These are phyloP conservation scores for Saccharomycopsis synnaedendra DNA, from an alignment of 805 yeast genomes.

Conservation along the genomic window DNA sequence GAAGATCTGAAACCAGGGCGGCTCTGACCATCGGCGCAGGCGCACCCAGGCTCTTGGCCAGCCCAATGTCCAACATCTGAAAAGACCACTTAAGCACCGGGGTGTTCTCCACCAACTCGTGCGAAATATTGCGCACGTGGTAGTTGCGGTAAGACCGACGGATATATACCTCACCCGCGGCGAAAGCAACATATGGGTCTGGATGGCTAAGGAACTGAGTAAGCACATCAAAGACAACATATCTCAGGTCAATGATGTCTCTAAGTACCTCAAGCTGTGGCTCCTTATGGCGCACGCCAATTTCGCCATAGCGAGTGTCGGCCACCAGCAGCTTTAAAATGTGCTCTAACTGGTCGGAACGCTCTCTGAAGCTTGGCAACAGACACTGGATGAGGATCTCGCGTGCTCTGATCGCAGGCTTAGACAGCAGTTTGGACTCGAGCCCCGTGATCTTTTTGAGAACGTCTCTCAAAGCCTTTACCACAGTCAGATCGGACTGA, in stretches of 20 bases:
- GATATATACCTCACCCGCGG: conserved; percentile 94
- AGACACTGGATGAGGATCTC: conserved; percentile 96
- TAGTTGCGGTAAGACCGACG: conserved; percentile 97
- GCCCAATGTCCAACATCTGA: conserved; percentile 68
- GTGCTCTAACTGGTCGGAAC: conserved; percentile 96
- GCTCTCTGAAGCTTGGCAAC: conserved; percentile 88
- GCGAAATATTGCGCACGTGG: conserved; percentile 66
- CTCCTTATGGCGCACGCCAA: conserved; percentile 59
- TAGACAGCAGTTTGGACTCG: conserved; percentile 83
- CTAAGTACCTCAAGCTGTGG: conserved; percentile 74
- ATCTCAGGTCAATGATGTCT: conserved; percentile 93
- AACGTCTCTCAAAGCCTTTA: conserved; percentile 54
- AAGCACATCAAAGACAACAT: conserved; percentile 91
- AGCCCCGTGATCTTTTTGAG: conserved; percentile 76
- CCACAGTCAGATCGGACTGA: conserved; percentile 60
- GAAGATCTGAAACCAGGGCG: conserved; percentile 84
- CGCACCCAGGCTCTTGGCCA: conserved; percentile 31
- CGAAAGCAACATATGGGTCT: conserved; percentile 84
- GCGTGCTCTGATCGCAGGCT: conserved; percentile 90
- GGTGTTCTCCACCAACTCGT: conserved; percentile 25
- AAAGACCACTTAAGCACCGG: conserved; percentile 85
- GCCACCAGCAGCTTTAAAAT: conserved; percentile 86
- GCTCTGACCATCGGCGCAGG: conserved; percentile 58
- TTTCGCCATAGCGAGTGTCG: conserved; percentile 80
- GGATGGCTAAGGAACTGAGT: conserved; percentile 77